Evolutionary conservation across 2,329 filamentous ascomycete genomes (phyloP).

Genomic region (Pestalotiopsis sp.): DNA sequence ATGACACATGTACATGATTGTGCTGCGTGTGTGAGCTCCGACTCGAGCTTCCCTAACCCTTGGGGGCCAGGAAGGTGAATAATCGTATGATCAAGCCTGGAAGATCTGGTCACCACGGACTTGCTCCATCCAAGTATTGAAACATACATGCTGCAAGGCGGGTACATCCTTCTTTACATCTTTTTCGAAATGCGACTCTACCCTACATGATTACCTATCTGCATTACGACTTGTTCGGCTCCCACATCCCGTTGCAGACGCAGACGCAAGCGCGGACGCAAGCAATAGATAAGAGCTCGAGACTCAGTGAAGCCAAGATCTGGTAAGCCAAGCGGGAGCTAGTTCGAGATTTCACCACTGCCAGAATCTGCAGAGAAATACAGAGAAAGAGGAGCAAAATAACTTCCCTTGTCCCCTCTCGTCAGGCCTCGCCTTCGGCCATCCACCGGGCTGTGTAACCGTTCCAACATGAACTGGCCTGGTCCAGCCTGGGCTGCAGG

Average conservation of each 20-base stretch:
- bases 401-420: not conserved
- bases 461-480: not conserved
- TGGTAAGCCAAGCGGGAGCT: not conserved
- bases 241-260: not conserved
- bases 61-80: not conserved
- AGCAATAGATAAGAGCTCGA: not conserved
- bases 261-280: too few relatives aligned
- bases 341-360: not conserved
- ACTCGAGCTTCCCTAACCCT: not conserved
- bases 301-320: not conserved
- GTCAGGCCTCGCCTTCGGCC: not conserved
- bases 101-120: slow-evolving; percentile 10
- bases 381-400: too few relatives aligned
- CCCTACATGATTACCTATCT: not conserved
- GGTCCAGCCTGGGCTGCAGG: not conserved
- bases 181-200: not conserved
- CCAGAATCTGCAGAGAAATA: too few relatives aligned
- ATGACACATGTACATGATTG: not conserved
- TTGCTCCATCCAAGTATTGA: not conserved
- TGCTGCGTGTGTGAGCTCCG: not conserved
- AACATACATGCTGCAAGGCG: slow-evolving; percentile 7
- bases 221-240: too few relatives aligned
- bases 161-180: not conserved
- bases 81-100: slow-evolving; percentile 4
- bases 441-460: not conserved